These are phyloP conservation scores for Cystobasidium slooffiae DNA, from an alignment of 1,284 basidiomycete genomes.

Conservation along the genomic window DNA sequence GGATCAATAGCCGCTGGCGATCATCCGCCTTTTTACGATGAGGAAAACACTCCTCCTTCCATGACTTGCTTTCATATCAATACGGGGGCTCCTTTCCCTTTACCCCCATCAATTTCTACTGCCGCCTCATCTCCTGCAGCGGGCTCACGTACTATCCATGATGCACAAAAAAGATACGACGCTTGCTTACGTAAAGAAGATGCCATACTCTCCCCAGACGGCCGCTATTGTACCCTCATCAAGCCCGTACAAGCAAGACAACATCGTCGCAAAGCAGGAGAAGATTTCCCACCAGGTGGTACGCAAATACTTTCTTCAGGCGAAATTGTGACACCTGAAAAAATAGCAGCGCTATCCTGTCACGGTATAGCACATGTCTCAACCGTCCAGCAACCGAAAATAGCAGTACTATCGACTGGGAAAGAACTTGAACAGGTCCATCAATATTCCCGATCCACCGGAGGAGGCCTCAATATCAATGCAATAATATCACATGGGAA, in stretches of 20 bases:
- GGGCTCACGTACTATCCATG: too few species aligned
- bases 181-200: conserved; percentile 30
- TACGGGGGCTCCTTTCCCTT: conserved; percentile 31
- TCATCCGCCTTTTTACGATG: conserved; percentile 11
- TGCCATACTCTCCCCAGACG: background rate
- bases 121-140: background rate
- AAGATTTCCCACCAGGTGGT: conserved; percentile 18
- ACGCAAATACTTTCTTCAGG: background rate
- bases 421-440: conserved; percentile 24
- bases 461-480: too few species aligned
- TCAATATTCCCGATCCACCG: background rate
- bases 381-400: background rate
- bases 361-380: conserved; percentile 6
- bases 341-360: conserved; percentile 16
- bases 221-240: background rate
- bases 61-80: conserved; percentile 20
- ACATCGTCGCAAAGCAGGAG: conserved; percentile 24
- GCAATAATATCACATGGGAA: too few species aligned
- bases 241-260: conserved; percentile 18
- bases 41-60: background rate
- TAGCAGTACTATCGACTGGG: conserved; percentile 26
- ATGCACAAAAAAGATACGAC: background rate
- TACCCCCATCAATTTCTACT: background rate
- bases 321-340: conserved; percentile 14
- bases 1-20: conserved; percentile 36